A percentile compares a stretch with the other conserved stretches of the same genome.
Evolutionary conservation across 495 filamentous ascomycete species (phyloP).

Genomic region (Pyrenopolyporus hunteri): DNA sequence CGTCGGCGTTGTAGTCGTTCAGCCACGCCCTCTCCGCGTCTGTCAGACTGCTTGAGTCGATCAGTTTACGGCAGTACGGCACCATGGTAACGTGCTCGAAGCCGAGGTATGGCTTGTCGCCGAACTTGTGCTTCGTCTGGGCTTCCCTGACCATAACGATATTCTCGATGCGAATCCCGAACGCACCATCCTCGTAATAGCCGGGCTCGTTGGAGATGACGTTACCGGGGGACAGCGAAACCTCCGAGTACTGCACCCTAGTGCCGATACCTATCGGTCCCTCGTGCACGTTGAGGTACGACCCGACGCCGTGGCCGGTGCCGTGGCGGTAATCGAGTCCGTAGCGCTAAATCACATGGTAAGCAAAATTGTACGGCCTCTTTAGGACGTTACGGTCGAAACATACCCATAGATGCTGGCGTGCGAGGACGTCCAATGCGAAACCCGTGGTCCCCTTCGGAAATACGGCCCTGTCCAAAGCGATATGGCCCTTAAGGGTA

Average conservation of each 20-base stretch:
- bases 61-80: constrained; percentile 88
- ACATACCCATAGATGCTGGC: constrained; percentile 86
- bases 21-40: constrained; percentile 83
- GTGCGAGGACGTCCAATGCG: constrained; percentile 85
- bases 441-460: constrained; percentile 95
- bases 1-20: constrained; percentile 82
- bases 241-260: constrained; percentile 87
- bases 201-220: constrained; percentile 96
- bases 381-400: background rate
- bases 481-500: constrained; percentile 95
- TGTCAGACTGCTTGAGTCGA: constrained; percentile 75
- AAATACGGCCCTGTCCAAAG: constrained; percentile 84
- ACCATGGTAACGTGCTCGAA: constrained; percentile 99
- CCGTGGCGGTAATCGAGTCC: constrained; percentile 96
- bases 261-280: constrained; percentile 97
- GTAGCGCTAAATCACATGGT: constrained; percentile 57
- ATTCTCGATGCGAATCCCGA: constrained; percentile 98
- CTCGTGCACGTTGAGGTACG: constrained; percentile 93
- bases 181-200: constrained; percentile 96
- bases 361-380: background rate
- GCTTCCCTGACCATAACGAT: constrained; percentile 88
- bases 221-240: constrained; percentile 86
- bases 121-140: constrained; percentile 84
- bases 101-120: constrained; percentile 90
- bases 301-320: constrained; percentile 95